Conservation (phyloP, 179 eudicot genomes). For the Dionaea muscipula region DNA sequence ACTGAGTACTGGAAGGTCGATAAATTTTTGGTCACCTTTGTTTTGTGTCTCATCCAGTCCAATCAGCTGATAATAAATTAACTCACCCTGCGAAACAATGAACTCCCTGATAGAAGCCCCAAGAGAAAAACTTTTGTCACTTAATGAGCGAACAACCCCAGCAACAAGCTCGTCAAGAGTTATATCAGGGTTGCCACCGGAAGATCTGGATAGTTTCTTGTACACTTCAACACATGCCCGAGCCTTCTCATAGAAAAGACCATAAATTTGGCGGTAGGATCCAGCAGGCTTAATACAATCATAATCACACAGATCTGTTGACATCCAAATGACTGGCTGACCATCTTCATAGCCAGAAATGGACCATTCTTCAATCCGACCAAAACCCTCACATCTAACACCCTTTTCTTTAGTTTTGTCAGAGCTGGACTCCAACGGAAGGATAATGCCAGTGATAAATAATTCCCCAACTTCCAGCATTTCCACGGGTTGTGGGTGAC, state of each 20-base stretch:
- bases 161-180: constrained; percentile 72
- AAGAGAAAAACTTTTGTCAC: constrained; percentile 55
- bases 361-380: constrained; percentile 78
- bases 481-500: constrained; percentile 70
- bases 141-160: constrained; percentile 63
- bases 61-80: constrained; percentile 74
- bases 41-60: constrained; percentile 73
- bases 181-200: constrained; percentile 68
- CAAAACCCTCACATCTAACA: constrained; percentile 74
- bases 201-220: constrained; percentile 55
- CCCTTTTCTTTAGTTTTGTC: constrained; percentile 54
- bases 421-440: constrained; percentile 52
- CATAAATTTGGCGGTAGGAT: constrained; percentile 51
- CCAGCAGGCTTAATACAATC: constrained; percentile 62
- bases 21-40: constrained; percentile 40
- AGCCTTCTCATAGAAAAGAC: constrained; percentile 74
- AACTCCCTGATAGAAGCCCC: constrained; percentile 66
- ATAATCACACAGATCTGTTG: constrained; percentile 78
- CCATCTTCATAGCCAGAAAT: constrained; percentile 98
- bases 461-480: constrained; percentile 62
- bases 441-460: constrained; percentile 58
- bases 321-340: constrained; percentile 78
- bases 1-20: constrained; percentile 49
- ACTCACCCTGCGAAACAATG: constrained; percentile 72
- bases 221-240: constrained; percentile 68